A percentile compares a stretch with the other conserved stretches of the same genome.
These are phyloP conservation scores for Harringtonia aguacate DNA, from an alignment of 2,329 filamentous ascomycete genomes.

Conservation along the genomic window DNA sequence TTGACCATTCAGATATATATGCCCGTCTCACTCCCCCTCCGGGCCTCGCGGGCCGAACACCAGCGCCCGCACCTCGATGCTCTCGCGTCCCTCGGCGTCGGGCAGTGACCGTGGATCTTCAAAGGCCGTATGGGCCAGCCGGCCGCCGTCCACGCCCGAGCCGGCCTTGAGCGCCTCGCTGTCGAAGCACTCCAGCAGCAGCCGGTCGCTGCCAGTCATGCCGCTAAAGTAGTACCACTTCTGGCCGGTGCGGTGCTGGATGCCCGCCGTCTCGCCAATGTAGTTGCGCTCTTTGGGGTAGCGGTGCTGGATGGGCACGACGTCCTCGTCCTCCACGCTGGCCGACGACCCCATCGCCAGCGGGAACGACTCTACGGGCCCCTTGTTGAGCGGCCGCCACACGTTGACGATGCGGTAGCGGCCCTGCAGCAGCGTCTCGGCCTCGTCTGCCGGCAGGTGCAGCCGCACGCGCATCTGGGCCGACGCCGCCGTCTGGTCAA, in stretches of 20 bases:
- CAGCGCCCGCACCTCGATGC: constrained; percentile 79
- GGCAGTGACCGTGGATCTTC: constrained; percentile 59
- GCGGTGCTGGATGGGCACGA: constrained; percentile 63
- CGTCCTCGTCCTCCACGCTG: constrained; percentile 48
- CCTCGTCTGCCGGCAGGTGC: constrained; percentile 55
- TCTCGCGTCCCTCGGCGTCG: constrained; percentile 65
- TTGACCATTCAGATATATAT: no score
- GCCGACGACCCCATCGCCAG: constrained; percentile 59
- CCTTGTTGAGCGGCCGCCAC: constrained; percentile 57
- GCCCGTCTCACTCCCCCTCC: neutral
- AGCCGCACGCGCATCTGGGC: constrained; percentile 55
- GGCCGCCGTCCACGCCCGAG: constrained; percentile 38
- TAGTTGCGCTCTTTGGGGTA: constrained; percentile 48
- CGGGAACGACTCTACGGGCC: constrained; percentile 54
- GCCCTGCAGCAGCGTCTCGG: constrained; percentile 51
- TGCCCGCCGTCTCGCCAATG: constrained; percentile 62
- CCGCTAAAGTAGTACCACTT: constrained; percentile 74
- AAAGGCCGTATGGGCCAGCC: constrained; percentile 69
- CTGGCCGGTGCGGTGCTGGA: constrained; percentile 50
- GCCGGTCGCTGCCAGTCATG: constrained; percentile 61
- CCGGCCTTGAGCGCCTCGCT: constrained; percentile 43
- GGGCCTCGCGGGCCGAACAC: constrained; percentile 56
- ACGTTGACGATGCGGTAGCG: constrained; percentile 82
- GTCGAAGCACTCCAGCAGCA: constrained; percentile 73
- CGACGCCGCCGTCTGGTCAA: constrained; percentile 67